A percentile compares a stretch with the other conserved stretches of the same genome.
Conservation (phyloP, 441 rosid genomes). For the Eutrema salsugineum region DNA sequence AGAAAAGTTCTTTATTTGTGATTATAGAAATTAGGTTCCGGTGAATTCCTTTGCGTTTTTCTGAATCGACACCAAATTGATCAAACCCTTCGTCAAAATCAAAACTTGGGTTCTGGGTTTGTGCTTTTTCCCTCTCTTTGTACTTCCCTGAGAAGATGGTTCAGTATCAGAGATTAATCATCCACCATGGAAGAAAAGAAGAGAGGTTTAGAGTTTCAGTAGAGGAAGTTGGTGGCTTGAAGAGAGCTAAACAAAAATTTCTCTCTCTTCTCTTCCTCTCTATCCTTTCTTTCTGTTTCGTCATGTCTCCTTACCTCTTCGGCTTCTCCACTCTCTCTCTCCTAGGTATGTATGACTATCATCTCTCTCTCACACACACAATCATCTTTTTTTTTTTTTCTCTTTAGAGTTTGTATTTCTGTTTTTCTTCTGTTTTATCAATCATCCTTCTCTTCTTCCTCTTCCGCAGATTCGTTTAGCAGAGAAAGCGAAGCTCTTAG, state of each 20-base stretch:
- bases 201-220: constrained; percentile 15
- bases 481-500: constrained; percentile 31
- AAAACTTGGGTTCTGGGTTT: constrained; percentile 1
- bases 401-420: neutral
- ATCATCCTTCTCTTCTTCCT: constrained; percentile 14
- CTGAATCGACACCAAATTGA: neutral
- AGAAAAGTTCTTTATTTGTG: neutral
- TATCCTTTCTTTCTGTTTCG: constrained; percentile 55
- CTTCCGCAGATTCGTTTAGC: constrained; percentile 54
- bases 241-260: constrained; percentile 60
- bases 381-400: neutral
- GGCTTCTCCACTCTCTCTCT: constrained; percentile 46
- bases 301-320: constrained; percentile 51
- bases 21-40: neutral
- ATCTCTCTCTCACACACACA: neutral
- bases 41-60: neutral
- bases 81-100: neutral
- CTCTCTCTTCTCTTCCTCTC: constrained; percentile 54
- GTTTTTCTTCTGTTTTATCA: neutral
- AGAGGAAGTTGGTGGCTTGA: constrained; percentile 39
- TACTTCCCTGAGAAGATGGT: constrained; percentile 14
- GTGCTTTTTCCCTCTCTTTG: neutral
- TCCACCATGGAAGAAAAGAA: constrained; percentile 33
- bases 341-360: constrained; percentile 48
- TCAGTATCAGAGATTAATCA: constrained; percentile 25